Percentiles rank a stretch among this genome's conserved stretches.
Evolutionary conservation across 1,284 basidiomycete species (phyloP).

Genomic region (Moniliella sp.): DNA sequence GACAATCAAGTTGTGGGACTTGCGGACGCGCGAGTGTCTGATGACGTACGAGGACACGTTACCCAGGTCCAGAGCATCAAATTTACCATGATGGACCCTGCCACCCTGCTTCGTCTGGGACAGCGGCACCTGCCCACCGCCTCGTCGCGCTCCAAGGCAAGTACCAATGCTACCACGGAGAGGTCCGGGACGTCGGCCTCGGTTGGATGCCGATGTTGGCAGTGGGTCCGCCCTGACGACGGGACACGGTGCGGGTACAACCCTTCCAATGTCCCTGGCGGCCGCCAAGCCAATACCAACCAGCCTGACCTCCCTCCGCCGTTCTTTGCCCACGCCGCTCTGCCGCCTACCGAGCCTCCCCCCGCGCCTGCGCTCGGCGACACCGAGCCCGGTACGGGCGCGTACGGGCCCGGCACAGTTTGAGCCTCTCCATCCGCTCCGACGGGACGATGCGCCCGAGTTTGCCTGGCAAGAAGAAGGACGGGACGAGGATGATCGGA

Average conservation of each 20-base stretch:
- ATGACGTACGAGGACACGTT: conserved; percentile 72
- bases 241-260: conserved; percentile 5
- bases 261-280: conserved; percentile 5
- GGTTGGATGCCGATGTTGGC: too few relatives aligned
- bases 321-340: conserved; percentile 1
- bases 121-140: not conserved
- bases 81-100: conserved; percentile 42
- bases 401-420: not conserved
- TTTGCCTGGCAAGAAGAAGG: conserved; percentile 19
- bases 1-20: conserved; percentile 80
- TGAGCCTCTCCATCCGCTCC: conserved; percentile 16
- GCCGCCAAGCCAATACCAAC: conserved; percentile 4
- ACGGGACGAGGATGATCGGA: conserved; percentile 26
- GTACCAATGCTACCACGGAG: not conserved
- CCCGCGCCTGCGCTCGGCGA: not conserved
- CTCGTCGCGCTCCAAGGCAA: conserved; percentile 5
- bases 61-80: conserved; percentile 82
- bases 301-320: conserved; percentile 3
- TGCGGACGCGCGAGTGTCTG: conserved; percentile 57
- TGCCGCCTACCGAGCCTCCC: not conserved
- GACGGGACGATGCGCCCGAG: conserved; percentile 19
- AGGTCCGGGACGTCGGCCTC: not conserved
- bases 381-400: not conserved
- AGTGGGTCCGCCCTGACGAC: not conserved
- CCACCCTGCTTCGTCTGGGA: conserved; percentile 20